Base-by-base conservation (phyloP, 306 rosid genomes). In the Trifolium repens region DNA sequence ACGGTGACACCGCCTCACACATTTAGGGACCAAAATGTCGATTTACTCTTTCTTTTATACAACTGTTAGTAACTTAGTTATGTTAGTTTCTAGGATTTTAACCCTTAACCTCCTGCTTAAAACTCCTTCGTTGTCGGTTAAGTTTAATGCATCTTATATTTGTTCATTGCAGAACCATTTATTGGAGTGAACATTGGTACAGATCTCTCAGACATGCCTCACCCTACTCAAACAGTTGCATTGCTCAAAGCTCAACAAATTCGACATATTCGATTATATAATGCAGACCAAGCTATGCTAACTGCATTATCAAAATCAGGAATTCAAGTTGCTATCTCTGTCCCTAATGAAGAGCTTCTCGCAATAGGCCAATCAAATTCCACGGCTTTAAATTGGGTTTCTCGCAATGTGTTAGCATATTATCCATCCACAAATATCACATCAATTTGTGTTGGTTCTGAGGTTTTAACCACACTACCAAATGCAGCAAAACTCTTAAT, bases 351-450 rank as follows among this genome's bases (percentile, higher is more conserved):
- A 52, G 93, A 91, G 74, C 85, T 91, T 44, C 88, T 91, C 53
- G 91, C 91, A 77, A 86, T 91, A 17, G 96, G 96, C 35, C 96
- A 89, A 80, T 91, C 97, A 4, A 89, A 89, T 71, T 82, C 96
- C 72, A 84, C 93, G 0, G 96, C 93, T 2, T 92, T 91, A 9
- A 89, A 89, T 73, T 91, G 97, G 97, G 91, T 91, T 72, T 74
- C 85, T 16, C 92, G 58, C 83, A 89, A 89, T 79, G 91, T 91
- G 26, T 88, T 88, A 8, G 94, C 97, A 4, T 92, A 91, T 79
- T 91, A 85, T 82, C 97, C 97, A 5, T 85, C 92, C 57, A 91
- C 97, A 80, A 91, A 88, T 46, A 91, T 91, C 84, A 89, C 96
- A 5, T 82, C 93, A 58, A 91, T 91, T 62, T 83, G 88, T 77